phyloP scores from a whole-genome alignment of 768 basidiomycete species.

The Calocybe gangraenosa region DNA sequence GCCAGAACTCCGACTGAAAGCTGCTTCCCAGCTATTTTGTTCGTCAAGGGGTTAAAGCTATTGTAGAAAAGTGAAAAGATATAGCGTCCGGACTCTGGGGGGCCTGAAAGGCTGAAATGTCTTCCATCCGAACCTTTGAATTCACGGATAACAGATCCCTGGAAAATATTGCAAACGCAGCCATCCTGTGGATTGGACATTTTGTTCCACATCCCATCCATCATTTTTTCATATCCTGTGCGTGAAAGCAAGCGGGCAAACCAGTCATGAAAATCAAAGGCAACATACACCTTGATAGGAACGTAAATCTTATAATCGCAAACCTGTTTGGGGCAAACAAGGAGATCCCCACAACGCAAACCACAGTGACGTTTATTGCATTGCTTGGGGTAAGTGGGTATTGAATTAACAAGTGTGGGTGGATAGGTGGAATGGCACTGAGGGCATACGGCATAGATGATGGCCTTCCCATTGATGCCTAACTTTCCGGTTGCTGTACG shows the following conservation, averaged over 20 bases:
- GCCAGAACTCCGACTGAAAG: slow-evolving; percentile 27
- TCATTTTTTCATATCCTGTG: slow-evolving; percentile 18
- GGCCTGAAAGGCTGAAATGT: slow-evolving; percentile 16
- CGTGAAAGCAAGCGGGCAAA: too few species aligned
- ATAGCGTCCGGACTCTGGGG: slow-evolving; percentile 16
- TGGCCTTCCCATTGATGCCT: slow-evolving; percentile 13
- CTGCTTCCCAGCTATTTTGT: slow-evolving; percentile 21
- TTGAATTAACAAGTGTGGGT: neutral
- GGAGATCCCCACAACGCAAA: slow-evolving; percentile 8
- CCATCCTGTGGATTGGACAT: slow-evolving; percentile 1
- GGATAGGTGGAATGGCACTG: slow-evolving; percentile 15
- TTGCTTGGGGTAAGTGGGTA: slow-evolving; percentile 3
- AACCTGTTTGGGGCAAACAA: slow-evolving; percentile 3
- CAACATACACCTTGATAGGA: slow-evolving; percentile 19
- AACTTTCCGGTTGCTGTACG: slow-evolving; percentile 7
- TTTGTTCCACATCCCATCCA: slow-evolving; percentile 16
- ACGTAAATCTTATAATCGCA: slow-evolving; percentile 5
- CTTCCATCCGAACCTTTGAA: slow-evolving; percentile 23
- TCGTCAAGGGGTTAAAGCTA: slow-evolving; percentile 27
- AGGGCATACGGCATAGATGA: slow-evolving; percentile 17
- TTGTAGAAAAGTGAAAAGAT: slow-evolving; percentile 22
- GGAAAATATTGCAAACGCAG: slow-evolving; percentile 21
- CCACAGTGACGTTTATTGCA: slow-evolving; percentile 13
- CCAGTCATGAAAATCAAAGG: slow-evolving; percentile 22
- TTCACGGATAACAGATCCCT: slow-evolving; percentile 18